phyloP scores from a whole-genome alignment of 768 basidiomycete genomes.

The Suillus decipiens region DNA sequence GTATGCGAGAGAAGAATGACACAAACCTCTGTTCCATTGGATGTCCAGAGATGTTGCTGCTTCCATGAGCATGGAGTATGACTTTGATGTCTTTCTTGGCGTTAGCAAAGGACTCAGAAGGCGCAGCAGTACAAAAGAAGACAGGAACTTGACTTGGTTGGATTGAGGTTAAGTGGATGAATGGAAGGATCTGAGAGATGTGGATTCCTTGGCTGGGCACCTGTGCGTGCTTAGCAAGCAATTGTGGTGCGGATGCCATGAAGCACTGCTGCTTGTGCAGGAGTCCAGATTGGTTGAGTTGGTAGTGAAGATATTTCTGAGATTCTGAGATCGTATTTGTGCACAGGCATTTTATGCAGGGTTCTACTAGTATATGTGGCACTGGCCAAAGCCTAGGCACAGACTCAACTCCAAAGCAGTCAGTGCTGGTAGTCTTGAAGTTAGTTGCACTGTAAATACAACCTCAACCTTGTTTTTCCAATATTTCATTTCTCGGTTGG shows the following conservation, averaged over 20 bases:
- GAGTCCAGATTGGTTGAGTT: background rate
- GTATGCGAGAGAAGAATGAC: conserved; percentile 9
- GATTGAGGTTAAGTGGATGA: background rate
- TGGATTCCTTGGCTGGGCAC: background rate
- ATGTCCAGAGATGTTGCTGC: conserved; percentile 14
- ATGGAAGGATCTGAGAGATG: background rate
- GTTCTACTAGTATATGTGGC: no score
- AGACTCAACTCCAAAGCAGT: no score
- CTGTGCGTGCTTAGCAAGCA: background rate
- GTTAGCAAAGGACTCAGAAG: background rate
- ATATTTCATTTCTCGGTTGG: background rate
- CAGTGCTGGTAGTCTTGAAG: no score
- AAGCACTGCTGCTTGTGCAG: background rate
- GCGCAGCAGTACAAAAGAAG: conserved; percentile 18
- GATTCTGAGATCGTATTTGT: background rate
- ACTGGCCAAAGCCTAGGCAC: no score
- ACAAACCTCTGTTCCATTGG: conserved; percentile 14
- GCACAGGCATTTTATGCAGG: no score
- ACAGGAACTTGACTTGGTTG: conserved; percentile 21
- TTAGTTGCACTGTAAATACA: no score
- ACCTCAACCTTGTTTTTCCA: no score
- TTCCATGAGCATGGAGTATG: conserved; percentile 14
- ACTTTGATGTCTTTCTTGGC: conserved; percentile 13
- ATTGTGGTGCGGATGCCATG: background rate
- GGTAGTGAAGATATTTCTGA: background rate